These are phyloP conservation scores for Calonectria ilicicola DNA, from an alignment of 2,329 filamentous ascomycete genomes.

Conservation along the genomic window DNA sequence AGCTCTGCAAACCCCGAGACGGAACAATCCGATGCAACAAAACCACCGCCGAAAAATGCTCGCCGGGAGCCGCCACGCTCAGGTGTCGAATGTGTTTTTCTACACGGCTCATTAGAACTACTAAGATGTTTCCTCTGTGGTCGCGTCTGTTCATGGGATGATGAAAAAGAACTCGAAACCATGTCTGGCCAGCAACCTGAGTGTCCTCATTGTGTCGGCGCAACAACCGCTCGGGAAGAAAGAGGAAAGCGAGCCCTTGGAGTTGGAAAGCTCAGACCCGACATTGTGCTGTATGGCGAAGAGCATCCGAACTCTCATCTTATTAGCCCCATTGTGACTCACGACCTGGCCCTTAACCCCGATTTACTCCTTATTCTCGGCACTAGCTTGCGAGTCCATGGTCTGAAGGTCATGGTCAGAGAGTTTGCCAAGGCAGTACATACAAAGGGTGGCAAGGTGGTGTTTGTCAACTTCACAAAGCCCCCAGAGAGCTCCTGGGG, in stretches of 20 bases:
- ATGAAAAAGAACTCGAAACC: conserved; percentile 65
- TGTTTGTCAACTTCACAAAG: conserved; percentile 81
- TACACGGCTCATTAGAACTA: conserved; percentile 76
- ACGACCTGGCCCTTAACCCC: conserved; percentile 73
- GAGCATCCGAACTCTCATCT: conserved; percentile 77
- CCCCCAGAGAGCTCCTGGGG: conserved; percentile 79
- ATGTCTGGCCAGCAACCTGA: conserved; percentile 74
- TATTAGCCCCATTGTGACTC: conserved; percentile 75
- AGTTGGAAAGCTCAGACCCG: conserved; percentile 75
- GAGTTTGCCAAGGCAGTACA: conserved; percentile 81
- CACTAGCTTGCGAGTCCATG: conserved; percentile 78
- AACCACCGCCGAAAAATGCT: conserved; percentile 32
- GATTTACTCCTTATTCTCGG: conserved; percentile 78
- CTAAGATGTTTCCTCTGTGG: conserved; percentile 74
- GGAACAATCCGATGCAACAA: conserved; percentile 38
- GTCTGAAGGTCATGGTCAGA: conserved; percentile 76
- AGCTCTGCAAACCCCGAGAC: conserved; percentile 29
- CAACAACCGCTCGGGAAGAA: conserved; percentile 72
- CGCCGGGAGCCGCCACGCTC: conserved; percentile 46
- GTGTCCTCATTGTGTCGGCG: conserved; percentile 74
- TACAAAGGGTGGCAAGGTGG: conserved; percentile 74
- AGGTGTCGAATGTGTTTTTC: conserved; percentile 75
- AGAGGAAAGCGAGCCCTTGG: conserved; percentile 75
- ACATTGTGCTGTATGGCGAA: conserved; percentile 81
- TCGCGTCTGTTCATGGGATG: conserved; percentile 70